These are phyloP conservation scores for Penicillium frequentans DNA, from an alignment of 2,329 filamentous ascomycete genomes.

Conservation along the genomic window DNA sequence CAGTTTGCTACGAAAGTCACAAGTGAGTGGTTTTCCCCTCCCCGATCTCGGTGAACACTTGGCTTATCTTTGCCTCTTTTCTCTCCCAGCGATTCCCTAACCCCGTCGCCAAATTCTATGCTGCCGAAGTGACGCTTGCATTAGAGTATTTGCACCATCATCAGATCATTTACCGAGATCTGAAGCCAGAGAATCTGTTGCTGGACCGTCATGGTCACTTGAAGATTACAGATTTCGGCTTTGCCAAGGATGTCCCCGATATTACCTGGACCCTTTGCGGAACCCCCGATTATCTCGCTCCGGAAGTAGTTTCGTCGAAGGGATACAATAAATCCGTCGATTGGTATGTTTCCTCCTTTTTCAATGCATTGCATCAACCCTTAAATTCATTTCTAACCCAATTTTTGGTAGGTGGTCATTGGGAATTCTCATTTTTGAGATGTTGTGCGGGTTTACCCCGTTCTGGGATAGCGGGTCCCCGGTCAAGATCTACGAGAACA, in stretches of 20 bases:
- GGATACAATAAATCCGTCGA: constrained; percentile 99
- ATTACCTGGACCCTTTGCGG: constrained; percentile 99
- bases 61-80: background rate
- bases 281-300: constrained; percentile 94
- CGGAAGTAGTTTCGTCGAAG: constrained; percentile 98
- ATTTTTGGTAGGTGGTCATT: constrained; percentile 79
- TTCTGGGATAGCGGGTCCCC: constrained; percentile 98
- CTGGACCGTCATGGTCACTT: constrained; percentile 90
- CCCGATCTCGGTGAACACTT: background rate
- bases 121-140: constrained; percentile 92
- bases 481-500: constrained; percentile 99
- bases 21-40: constrained; percentile 55
- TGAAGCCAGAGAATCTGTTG: constrained; percentile 93
- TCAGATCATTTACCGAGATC: constrained; percentile 95
- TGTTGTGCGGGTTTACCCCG: constrained; percentile 97
- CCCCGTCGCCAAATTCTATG: constrained; percentile 98
- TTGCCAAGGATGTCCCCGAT: constrained; percentile 96
- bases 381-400: constrained; percentile 1
- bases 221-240: constrained; percentile 98
- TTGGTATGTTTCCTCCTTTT: constrained; percentile 63
- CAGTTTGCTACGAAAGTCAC: constrained; percentile 88
- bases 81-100: constrained; percentile 84
- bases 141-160: constrained; percentile 92
- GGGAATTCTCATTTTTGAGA: constrained; percentile 97
- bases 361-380: background rate